These are phyloP conservation scores for Phoenix dactylifera DNA, from an alignment of 176 grass and related monocot species.

Conservation along the genomic window DNA sequence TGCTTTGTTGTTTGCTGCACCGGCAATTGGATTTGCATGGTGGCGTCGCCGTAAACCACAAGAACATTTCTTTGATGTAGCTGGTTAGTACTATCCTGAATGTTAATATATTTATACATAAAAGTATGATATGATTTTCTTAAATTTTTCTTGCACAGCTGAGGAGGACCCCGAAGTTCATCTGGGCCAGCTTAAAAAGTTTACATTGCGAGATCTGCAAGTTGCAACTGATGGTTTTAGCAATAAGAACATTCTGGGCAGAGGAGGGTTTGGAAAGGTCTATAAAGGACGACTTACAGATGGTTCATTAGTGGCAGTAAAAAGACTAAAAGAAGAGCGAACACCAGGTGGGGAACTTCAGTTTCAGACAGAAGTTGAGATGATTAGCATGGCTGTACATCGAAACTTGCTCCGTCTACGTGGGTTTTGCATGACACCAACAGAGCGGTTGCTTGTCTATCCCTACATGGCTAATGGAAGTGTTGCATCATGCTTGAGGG, in stretches of 20 bases:
- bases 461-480: conserved; percentile 86
- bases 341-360: conserved; percentile 78
- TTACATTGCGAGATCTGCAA: conserved; percentile 70
- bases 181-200: conserved; percentile 82
- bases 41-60: conserved; percentile 69
- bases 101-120: too few relatives aligned
- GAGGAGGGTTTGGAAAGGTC: conserved; percentile 85
- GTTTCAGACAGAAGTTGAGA: conserved; percentile 87
- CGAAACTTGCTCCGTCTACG: conserved; percentile 60
- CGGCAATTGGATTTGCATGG: conserved; percentile 78
- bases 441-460: conserved; percentile 85
- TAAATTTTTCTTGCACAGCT: conserved; percentile 29
- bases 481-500: conserved; percentile 75
- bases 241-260: conserved; percentile 80
- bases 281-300: conserved; percentile 79
- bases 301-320: conserved; percentile 73
- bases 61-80: conserved; percentile 83
- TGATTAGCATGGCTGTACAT: conserved; percentile 90
- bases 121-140: too few relatives aligned
- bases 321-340: conserved; percentile 78
- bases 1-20: conserved; percentile 73
- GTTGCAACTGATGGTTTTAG: conserved; percentile 70
- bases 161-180: conserved; percentile 87
- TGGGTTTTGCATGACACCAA: conserved; percentile 89
- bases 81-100: conserved; percentile 33